Evolutionary conservation across 805 yeast species (phyloP).

Genomic region (Naumovozyma castellii): DNA sequence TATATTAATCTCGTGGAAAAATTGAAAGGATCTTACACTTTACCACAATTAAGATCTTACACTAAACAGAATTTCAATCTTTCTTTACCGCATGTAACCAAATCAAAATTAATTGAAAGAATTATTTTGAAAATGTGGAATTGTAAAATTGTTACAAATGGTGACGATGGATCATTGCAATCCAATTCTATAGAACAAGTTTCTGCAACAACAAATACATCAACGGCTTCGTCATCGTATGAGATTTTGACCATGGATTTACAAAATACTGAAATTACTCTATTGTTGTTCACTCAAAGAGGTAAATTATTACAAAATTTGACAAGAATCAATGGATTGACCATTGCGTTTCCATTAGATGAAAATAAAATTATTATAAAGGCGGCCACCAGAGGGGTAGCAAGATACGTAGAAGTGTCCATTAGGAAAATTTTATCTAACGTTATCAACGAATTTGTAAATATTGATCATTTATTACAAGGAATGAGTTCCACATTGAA

Average conservation of each 20-base stretch:
- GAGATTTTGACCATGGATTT: neutral
- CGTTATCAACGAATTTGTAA: slow-evolving; percentile 10
- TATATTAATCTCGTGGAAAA: slow-evolving; percentile 14
- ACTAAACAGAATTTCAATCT: slow-evolving; percentile 9
- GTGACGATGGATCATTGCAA: slow-evolving; percentile 12
- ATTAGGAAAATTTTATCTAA: slow-evolving; percentile 22
- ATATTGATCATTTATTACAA: neutral
- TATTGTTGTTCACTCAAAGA: slow-evolving; percentile 24
- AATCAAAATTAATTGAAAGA: slow-evolving; percentile 8
- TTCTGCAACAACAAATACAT: neutral
- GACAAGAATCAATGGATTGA: slow-evolving; percentile 21
- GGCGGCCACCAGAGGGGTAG: slow-evolving; percentile 13
- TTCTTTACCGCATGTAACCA: slow-evolving; percentile 7
- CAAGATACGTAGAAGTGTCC: slow-evolving; percentile 26
- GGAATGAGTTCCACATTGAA: neutral
- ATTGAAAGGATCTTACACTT: slow-evolving; percentile 20
- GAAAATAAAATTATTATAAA: slow-evolving; percentile 22
- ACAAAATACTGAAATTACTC: slow-evolving; percentile 4
- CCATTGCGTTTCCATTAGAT: slow-evolving; percentile 20
- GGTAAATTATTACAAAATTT: slow-evolving; percentile 28
- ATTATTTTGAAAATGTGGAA: slow-evolving; percentile 17
- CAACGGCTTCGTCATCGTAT: neutral
- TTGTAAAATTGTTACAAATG: slow-evolving; percentile 4
- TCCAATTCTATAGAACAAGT: slow-evolving; percentile 10
- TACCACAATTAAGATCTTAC: slow-evolving; percentile 21